These are phyloP conservation scores for Tricholoma matsutake DNA, from an alignment of 768 basidiomycete species.

Conservation along the genomic window DNA sequence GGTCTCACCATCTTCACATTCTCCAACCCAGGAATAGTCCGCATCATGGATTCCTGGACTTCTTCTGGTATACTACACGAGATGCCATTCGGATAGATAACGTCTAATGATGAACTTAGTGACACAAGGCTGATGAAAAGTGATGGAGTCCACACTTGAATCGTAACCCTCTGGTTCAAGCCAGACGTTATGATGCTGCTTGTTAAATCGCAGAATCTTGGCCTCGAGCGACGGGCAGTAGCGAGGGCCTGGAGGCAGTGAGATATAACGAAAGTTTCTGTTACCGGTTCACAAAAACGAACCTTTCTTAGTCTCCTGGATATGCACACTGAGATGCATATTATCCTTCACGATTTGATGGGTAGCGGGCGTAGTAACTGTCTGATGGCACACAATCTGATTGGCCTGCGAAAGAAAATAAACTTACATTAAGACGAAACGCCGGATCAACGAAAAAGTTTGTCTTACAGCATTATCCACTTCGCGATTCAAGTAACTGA, in stretches of 20 bases:
- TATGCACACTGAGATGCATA: slow-evolving; percentile 76
- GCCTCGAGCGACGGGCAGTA: slow-evolving; percentile 92
- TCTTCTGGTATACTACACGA: slow-evolving; percentile 88
- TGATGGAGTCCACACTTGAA: slow-evolving; percentile 48
- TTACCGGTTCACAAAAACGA: neutral
- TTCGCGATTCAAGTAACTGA: slow-evolving; percentile 67
- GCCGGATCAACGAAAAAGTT: neutral
- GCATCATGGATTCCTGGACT: slow-evolving; percentile 77
- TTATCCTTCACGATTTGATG: slow-evolving; percentile 75
- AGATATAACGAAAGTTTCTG: neutral
- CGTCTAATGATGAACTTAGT: slow-evolving; percentile 39
- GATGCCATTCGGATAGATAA: slow-evolving; percentile 89
- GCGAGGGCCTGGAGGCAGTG: slow-evolving; percentile 59
- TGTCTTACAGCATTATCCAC: slow-evolving; percentile 67
- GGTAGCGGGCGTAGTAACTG: slow-evolving; percentile 67
- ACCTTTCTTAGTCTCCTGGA: slow-evolving; percentile 89
- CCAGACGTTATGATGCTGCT: slow-evolving; percentile 74
- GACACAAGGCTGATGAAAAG: neutral
- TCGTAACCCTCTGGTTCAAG: slow-evolving; percentile 92
- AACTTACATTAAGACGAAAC: neutral
- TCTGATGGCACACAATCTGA: slow-evolving; percentile 72
- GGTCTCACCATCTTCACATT: slow-evolving; percentile 80
- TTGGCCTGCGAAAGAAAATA: slow-evolving; percentile 44
- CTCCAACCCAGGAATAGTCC: slow-evolving; percentile 82
- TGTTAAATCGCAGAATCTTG: slow-evolving; percentile 80